Base-by-base conservation (phyloP, 1,284 basidiomycete genomes). In the Sphaerobolus stellatus region DNA sequence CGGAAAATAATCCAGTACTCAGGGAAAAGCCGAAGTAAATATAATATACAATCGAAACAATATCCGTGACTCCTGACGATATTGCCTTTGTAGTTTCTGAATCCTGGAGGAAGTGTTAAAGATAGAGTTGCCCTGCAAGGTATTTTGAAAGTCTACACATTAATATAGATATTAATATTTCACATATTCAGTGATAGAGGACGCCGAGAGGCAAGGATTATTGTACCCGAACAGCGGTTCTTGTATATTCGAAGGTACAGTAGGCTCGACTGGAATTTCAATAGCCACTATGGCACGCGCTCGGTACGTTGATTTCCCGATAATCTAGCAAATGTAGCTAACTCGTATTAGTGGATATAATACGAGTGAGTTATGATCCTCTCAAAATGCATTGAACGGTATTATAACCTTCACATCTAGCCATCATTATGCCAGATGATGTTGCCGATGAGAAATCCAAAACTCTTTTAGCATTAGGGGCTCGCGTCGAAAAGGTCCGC, bases 61-160 rank as follows among this genome's bases (percentile, higher is more conserved):
- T 25, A 2, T 27, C 36, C 16, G 38, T 45, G 22, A 27, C 14
- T 38, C 25, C 31, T 48, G 20, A 52, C 38, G 52, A 18, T 22
- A 48, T 59, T 2, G 56, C 36, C 25, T 29, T 46, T 47, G 16
- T 53, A 95, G 88, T 98, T 90, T 67, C 71, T 99, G 52, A 99
- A 99, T 70, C 96, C 97, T 0, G 97, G 94, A 16, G 97, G 97
- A 22, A 98, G 94, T 54, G 91, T 98, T 44, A 99, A 99, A 71
- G 97, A 99, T 70, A 83, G 97, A 22, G 95, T 99, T 11, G 96
- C 95, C 0, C 70, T 98, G 52, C 82, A 86, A 68, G 94, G 93
- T 95, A 64, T 56, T 82, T 71, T 14, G n/a, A n/a, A 38, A 16
- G 20, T 24, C 20, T 50, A 27, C 4, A 45, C 14, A 29, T 51